These are phyloP conservation scores for Phaeosphaeriaceae sp. DNA, from an alignment of 2,329 filamentous ascomycete species.

Conservation along the genomic window DNA sequence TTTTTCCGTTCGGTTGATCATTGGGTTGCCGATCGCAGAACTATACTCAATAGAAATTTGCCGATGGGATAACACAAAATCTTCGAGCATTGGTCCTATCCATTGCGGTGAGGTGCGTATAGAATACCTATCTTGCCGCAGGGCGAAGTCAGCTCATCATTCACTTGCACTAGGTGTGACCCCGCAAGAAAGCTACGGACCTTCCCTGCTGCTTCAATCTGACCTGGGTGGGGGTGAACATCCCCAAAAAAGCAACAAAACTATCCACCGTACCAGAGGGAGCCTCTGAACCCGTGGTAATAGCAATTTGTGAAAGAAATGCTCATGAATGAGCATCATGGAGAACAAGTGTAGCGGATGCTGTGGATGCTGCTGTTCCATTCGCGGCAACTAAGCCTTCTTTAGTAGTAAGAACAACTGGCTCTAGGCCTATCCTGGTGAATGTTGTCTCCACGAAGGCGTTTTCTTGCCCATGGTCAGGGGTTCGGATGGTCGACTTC, in stretches of 20 bases:
- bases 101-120: too few species aligned
- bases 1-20: too few species aligned
- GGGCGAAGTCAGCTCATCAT: too few species aligned
- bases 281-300: neutral
- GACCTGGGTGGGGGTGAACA: neutral
- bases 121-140: too few species aligned
- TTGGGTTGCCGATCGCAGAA: too few species aligned
- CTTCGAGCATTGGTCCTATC: too few species aligned
- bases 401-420: neutral
- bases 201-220: too few species aligned
- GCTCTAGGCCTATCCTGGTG: neutral
- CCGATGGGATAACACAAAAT: too few species aligned
- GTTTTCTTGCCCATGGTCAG: slow-evolving; percentile 19
- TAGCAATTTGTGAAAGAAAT: neutral
- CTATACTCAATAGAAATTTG: too few species aligned
- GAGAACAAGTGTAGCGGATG: neutral
- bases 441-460: neutral
- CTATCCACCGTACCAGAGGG: neutral
- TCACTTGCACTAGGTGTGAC: too few species aligned
- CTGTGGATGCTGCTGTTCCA: neutral
- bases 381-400: neutral
- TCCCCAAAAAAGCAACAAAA: neutral
- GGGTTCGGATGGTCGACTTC: slow-evolving; percentile 44
- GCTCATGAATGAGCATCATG: neutral
- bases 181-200: too few species aligned